These are phyloP conservation scores for Gossypium lobatum DNA, from an alignment of 441 rosid species.

Conservation along the genomic window DNA sequence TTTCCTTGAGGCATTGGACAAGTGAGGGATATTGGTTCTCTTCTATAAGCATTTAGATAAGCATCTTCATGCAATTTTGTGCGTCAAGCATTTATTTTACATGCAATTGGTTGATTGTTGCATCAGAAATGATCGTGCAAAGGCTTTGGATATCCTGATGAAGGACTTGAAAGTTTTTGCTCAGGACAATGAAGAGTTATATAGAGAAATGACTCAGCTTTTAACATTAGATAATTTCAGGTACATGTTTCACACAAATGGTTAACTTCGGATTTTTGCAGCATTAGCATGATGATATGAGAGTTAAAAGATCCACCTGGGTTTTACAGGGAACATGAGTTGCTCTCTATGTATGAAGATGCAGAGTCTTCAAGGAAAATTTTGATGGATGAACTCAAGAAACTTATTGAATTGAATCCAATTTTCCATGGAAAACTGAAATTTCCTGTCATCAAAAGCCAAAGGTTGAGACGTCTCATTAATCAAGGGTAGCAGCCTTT, in stretches of 20 bases:
- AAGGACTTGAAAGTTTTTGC: slow-evolving; percentile 51
- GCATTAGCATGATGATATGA: neutral
- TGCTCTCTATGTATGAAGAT: slow-evolving; percentile 41
- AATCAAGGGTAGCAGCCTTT: slow-evolving; percentile 42
- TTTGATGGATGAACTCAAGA: slow-evolving; percentile 38
- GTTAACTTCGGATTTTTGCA: neutral
- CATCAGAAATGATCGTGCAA: slow-evolving; percentile 38
- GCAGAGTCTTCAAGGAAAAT: slow-evolving; percentile 35
- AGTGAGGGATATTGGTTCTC: slow-evolving; percentile 20
- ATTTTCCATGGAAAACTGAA: slow-evolving; percentile 38
- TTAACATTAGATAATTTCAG: slow-evolving; percentile 45
- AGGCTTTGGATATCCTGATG: slow-evolving; percentile 51
- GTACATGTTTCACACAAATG: slow-evolving; percentile 12
- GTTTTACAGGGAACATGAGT: slow-evolving; percentile 41
- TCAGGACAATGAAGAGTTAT: slow-evolving; percentile 31
- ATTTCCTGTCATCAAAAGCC: slow-evolving; percentile 36
- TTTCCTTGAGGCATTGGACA: slow-evolving; percentile 52
- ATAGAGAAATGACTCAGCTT: slow-evolving; percentile 45
- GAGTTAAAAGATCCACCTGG: slow-evolving; percentile 2
- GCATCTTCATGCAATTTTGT: neutral
- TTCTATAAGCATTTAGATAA: neutral
- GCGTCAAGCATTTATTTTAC: neutral
- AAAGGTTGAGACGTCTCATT: slow-evolving; percentile 45
- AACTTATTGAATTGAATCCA: slow-evolving; percentile 48
- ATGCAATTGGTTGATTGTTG: neutral